Evolutionary conservation across 2,329 filamentous ascomycete genomes (phyloP).

Genomic region (Cordyceps sp.): DNA sequence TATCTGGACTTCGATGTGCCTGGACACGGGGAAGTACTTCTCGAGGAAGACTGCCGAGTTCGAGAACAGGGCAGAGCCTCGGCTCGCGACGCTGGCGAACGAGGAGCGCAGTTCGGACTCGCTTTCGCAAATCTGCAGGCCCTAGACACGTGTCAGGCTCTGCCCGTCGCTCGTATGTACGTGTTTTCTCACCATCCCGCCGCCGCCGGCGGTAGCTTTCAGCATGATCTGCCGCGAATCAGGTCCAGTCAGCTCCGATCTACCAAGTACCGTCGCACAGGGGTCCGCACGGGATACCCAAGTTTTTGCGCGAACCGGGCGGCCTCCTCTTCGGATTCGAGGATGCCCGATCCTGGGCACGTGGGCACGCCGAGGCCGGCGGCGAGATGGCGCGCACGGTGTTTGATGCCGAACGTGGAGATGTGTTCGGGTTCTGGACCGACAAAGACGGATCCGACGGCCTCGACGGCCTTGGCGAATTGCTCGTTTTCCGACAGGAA

Average conservation of each 20-base stretch:
- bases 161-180: too few species aligned
- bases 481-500: slow-evolving; percentile 15
- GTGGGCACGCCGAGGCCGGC: slow-evolving; percentile 24
- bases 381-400: slow-evolving; percentile 36
- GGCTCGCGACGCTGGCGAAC: slow-evolving; percentile 35
- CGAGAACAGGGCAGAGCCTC: slow-evolving; percentile 41
- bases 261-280: too few species aligned
- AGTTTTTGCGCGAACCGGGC: slow-evolving; percentile 22
- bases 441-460: slow-evolving; percentile 36
- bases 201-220: slow-evolving; percentile 46
- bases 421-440: slow-evolving; percentile 36
- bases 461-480: slow-evolving; percentile 33
- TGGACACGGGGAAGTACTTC: slow-evolving; percentile 40
- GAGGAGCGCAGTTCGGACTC: slow-evolving; percentile 33
- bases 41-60: slow-evolving; percentile 47
- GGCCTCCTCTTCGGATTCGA: slow-evolving; percentile 27
- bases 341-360: slow-evolving; percentile 17
- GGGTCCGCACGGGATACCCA: slow-evolving; percentile 24
- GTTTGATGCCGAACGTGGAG: slow-evolving; percentile 30
- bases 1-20: slow-evolving; percentile 53
- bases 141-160: too few species aligned
- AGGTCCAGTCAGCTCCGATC: too few species aligned
- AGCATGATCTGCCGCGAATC: too few species aligned
- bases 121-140: slow-evolving; percentile 35
- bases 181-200: too few species aligned